phyloP scores from a whole-genome alignment of 1,139 yeast genomes.

The Magnusiomyces tetraspermus region DNA sequence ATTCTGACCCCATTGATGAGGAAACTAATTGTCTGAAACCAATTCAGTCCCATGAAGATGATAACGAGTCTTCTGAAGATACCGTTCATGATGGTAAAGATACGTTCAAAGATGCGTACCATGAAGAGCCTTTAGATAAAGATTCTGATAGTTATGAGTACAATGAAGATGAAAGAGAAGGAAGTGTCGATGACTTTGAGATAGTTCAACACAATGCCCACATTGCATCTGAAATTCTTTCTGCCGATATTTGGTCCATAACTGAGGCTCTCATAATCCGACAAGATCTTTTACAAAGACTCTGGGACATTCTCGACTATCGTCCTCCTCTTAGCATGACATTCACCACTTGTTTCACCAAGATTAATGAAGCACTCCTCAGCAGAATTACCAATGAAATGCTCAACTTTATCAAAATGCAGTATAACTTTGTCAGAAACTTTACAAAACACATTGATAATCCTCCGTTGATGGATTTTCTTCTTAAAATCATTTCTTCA shows the following conservation, averaged over 20 bases:
- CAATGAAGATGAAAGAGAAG: constrained; percentile 16
- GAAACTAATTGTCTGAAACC: neutral
- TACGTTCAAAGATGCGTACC: neutral
- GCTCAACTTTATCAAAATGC: constrained; percentile 60
- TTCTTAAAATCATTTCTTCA: constrained; percentile 64
- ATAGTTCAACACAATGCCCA: constrained; percentile 59
- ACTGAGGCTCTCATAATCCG: constrained; percentile 86
- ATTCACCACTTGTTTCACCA: constrained; percentile 82
- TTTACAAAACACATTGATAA: constrained; percentile 72
- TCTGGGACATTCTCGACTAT: constrained; percentile 73
- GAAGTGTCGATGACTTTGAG: constrained; percentile 22
- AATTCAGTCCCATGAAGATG: neutral
- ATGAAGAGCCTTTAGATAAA: neutral
- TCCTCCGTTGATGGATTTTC: constrained; percentile 79
- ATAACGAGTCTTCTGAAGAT: constrained; percentile 9
- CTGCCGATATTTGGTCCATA: constrained; percentile 91
- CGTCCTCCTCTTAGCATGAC: constrained; percentile 59
- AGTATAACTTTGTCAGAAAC: constrained; percentile 53
- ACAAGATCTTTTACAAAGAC: constrained; percentile 49
- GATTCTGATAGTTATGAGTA: constrained; percentile 21
- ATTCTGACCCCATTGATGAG: no score
- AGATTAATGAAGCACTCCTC: constrained; percentile 82
- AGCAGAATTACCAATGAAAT: constrained; percentile 85
- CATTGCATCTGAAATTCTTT: constrained; percentile 79
- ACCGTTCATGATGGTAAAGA: constrained; percentile 9